Evolutionary conservation across 495 filamentous ascomycete species (phyloP).

Genomic region (Aspergillus nidulans): DNA sequence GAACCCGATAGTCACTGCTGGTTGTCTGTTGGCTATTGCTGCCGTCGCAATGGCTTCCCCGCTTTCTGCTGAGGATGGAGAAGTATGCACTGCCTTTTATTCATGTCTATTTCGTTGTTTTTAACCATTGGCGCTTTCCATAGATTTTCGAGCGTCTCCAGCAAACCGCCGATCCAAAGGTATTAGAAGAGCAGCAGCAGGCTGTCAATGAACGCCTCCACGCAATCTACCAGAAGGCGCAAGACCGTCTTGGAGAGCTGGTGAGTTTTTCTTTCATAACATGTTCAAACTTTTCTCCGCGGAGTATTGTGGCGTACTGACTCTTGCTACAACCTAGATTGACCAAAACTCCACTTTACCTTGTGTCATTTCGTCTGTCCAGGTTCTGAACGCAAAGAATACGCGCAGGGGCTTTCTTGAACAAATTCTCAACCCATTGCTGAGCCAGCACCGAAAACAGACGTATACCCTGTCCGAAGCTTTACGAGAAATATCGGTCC

Average conservation of each 20-base stretch:
- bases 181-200: slow-evolving; percentile 57
- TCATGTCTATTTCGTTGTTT: neutral
- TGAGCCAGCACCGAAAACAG: slow-evolving; percentile 60
- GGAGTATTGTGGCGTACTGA: too few species aligned
- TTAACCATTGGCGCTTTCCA: slow-evolving; percentile 6
- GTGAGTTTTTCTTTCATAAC: slow-evolving; percentile 23
- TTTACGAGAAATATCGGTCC: slow-evolving; percentile 60
- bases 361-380: slow-evolving; percentile 75
- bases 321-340: slow-evolving; percentile 49
- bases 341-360: slow-evolving; percentile 74
- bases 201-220: slow-evolving; percentile 58
- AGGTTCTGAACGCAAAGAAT: slow-evolving; percentile 70
- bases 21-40: slow-evolving; percentile 31
- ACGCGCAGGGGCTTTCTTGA: slow-evolving; percentile 78
- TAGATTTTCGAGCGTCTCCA: slow-evolving; percentile 66
- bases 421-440: slow-evolving; percentile 68
- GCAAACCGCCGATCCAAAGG: slow-evolving; percentile 55
- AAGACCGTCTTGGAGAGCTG: slow-evolving; percentile 55
- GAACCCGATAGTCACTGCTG: slow-evolving; percentile 12
- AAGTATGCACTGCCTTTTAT: slow-evolving; percentile 22
- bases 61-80: slow-evolving; percentile 40
- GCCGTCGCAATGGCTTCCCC: slow-evolving; percentile 42
- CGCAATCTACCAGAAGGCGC: slow-evolving; percentile 62
- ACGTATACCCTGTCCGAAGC: slow-evolving; percentile 75
- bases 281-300: too few species aligned